Evolutionary conservation across 2,329 filamentous ascomycete genomes (phyloP), one percentile per base, ranked within the genome.

Genomic region (Onygenales sp.): DNA sequence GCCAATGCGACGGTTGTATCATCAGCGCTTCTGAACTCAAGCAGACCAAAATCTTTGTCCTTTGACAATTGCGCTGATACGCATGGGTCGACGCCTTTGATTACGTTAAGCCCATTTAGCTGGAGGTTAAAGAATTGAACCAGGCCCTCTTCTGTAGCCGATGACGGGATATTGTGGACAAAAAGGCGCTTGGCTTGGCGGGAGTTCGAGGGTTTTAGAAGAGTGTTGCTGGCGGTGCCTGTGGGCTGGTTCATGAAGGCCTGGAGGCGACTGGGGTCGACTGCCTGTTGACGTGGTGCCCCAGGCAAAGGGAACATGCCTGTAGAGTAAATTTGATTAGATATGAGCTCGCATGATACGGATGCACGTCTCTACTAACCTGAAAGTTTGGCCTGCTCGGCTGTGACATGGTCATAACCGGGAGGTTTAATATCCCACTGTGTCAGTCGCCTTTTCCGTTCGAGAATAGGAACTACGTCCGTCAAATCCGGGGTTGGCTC

Each of bases 381-480:
- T 2, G 94, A 98, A 44, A 98, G 80, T 77, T 99, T 99, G 49
- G 93, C 94, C 70, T 98, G 94, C 71, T 98, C 94, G 21, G 93
- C 90, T 2, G 93, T 96, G 59, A 99, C 92, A 70, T 93, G 95
- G 67, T 98, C 94, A 66, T 99, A 99, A 44, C 93, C 92, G 13
- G 90, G 88, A 5, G 93, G 93, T 74, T 98, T 98, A 70, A 98
- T 96, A 69, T 99, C 94, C 93, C 93, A 99, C 71, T 98, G 94
- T 37, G 91, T 97, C 77, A 98, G 76, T 55, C 93, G 86, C 62
- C 94, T 86, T 77, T 91, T 93, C 63, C 92, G 85, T 65, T 92
- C 85, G 58, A 90, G 76, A 55, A 99, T 78, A 3, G 89, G 82
- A n/a, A 86, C 77, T 55, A 94, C 76, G 64, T 94, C 84, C 56